phyloP scores from a whole-genome alignment of 1,284 basidiomycete species.

The Ustilago xerochloae region DNA sequence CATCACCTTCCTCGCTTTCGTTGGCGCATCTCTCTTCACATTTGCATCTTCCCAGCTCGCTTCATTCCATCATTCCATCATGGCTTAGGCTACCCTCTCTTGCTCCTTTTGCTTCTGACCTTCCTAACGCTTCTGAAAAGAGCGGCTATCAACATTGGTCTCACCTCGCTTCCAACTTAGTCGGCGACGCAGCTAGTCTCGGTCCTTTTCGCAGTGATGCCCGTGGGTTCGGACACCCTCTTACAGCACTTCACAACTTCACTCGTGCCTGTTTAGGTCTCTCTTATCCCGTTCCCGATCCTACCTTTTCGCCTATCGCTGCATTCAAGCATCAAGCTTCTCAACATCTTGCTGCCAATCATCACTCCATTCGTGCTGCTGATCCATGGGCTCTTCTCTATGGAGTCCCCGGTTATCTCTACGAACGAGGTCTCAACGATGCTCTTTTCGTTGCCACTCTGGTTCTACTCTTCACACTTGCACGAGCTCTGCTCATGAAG shows the following conservation, averaged over 20 bases:
- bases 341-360: constrained; percentile 3
- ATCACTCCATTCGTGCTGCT: constrained; percentile 5
- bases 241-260: constrained; percentile 59
- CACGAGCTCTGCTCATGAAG: constrained; percentile 55
- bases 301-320: constrained; percentile 30
- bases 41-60: constrained; percentile 48
- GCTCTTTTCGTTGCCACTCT: constrained; percentile 56
- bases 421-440: constrained; percentile 53
- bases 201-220: constrained; percentile 61
- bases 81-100: constrained; percentile 54
- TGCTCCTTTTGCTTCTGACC: constrained; percentile 51
- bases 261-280: constrained; percentile 55
- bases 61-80: constrained; percentile 53
- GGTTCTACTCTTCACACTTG: constrained; percentile 55
- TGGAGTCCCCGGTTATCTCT: constrained; percentile 42
- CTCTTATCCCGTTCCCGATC: constrained; percentile 48
- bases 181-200: constrained; percentile 25
- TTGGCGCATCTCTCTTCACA: constrained; percentile 53
- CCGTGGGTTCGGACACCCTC: constrained; percentile 57
- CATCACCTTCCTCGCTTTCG: constrained; percentile 56
- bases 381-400: constrained; percentile 47
- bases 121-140: constrained; percentile 55
- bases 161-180: constrained; percentile 18
- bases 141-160: constrained; percentile 32
- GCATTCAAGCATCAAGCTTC: constrained; percentile 26